Base-by-base conservation (phyloP, 2,329 filamentous ascomycete species). In the Trichoderma hamatum region DNA sequence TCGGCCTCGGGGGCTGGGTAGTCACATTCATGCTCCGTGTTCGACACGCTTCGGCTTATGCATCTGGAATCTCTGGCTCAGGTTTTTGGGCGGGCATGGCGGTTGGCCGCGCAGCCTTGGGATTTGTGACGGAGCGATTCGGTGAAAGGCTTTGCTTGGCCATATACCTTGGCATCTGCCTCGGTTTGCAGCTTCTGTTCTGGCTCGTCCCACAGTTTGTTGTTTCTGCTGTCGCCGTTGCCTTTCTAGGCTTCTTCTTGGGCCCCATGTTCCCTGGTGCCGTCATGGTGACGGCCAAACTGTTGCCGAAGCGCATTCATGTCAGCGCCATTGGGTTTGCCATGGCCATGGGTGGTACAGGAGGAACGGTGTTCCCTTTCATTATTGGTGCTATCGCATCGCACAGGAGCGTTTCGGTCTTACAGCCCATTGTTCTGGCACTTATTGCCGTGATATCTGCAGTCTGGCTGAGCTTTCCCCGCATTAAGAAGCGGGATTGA, bases 31-130 rank as follows among this genome's bases (percentile, higher is more conserved):
- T 94, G 90, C 87, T 92, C 6, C 85, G 86, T 14, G 88, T 92
- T 11, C 86, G 92, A 16, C 80, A 89, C 6, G 91, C 88, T 1
- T 84, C 80, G 2, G 79, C 86, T 0, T 93, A 92, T 73, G 86
- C 88, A 0, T 89, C 89, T n/a, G 91, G 91, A 30, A 89, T 92
- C 78, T 88, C 88, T 0, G 88, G 87, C 0, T 92, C 91, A 0
- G 92, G 91, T 0, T 94, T 93, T 79, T 94, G 92, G 92, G 85
- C 91, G n/a, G 92, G 92, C 0, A 86, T 93, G 74, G 92, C 91
- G 0, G 78, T 90, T 0, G 92, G 92, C 0, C 83, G 92, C 1
- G 81, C 93, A 0, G 76, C 85, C 0, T 79, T 94, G 4, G 90
- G 90, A 0, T 93, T 94, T 71, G 84, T 93, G 0, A 94, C 91